Evolutionary conservation across 345 rosid genomes (phyloP).

Genomic region (Syzygium aromaticum): DNA sequence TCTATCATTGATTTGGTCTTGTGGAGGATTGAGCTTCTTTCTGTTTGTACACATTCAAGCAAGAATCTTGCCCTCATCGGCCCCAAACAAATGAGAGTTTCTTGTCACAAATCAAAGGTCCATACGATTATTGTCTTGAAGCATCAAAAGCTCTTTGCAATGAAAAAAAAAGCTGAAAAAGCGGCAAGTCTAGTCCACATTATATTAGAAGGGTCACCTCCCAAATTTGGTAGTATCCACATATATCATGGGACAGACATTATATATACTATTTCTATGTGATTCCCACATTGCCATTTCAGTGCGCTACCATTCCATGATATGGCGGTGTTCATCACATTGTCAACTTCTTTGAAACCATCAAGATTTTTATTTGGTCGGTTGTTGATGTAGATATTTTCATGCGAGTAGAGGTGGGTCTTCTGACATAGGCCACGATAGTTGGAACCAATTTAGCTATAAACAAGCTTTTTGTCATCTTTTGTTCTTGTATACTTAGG

Average conservation of each 20-base stretch:
- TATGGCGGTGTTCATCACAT: not conserved
- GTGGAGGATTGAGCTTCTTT: not conserved
- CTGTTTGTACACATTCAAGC: not conserved
- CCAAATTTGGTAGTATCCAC: not conserved
- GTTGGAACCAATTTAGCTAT: not conserved
- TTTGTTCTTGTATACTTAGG: not conserved
- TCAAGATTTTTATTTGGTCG: not conserved
- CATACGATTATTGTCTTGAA: not conserved
- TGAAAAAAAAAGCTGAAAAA: not conserved
- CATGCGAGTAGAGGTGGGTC: too few relatives aligned
- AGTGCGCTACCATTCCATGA: not conserved
- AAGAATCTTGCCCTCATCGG: not conserved
- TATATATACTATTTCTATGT: not conserved
- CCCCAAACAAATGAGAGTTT: not conserved
- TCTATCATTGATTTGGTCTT: not conserved
- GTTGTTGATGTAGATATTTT: too few relatives aligned
- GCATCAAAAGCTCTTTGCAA: not conserved
- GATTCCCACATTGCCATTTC: not conserved
- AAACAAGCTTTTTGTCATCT: not conserved
- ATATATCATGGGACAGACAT: not conserved
- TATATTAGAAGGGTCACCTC: not conserved
- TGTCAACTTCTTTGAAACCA: not conserved
- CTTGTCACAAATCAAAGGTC: not conserved
- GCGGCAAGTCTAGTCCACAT: not conserved
- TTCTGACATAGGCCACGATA: not conserved